These are phyloP conservation scores for Hypseocharis bilobata DNA, from an alignment of 441 rosid species.

Conservation along the genomic window DNA sequence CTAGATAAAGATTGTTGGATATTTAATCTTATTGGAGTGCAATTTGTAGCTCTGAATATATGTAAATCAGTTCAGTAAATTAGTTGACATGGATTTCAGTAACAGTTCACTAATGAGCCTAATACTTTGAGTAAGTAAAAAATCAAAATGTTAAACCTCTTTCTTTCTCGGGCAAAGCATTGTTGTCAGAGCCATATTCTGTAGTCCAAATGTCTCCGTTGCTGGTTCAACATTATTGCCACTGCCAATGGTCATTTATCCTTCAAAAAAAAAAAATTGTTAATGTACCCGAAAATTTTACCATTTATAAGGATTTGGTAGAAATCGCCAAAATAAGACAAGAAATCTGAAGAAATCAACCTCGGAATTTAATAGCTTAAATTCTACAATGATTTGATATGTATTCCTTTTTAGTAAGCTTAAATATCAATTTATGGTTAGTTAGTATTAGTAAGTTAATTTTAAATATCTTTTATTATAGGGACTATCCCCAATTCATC, in stretches of 20 bases:
- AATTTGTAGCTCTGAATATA: too few relatives aligned
- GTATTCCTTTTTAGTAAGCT: neutral
- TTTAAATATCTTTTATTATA: conserved; percentile 60
- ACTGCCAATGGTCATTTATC: neutral
- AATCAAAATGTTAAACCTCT: neutral
- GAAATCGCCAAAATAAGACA: neutral
- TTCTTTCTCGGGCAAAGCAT: neutral
- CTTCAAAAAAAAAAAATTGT: too few relatives aligned
- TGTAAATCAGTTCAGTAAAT: too few relatives aligned
- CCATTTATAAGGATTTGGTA: too few relatives aligned
- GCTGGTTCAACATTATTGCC: neutral
- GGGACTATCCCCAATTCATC: conserved; percentile 84
- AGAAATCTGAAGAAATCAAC: neutral
- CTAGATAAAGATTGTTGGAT: too few relatives aligned
- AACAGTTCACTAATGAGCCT: too few relatives aligned
- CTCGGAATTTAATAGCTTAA: neutral
- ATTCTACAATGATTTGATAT: neutral
- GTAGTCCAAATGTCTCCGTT: neutral
- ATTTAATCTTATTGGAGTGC: too few relatives aligned
- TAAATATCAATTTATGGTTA: conserved; percentile 5
- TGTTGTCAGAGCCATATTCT: neutral
- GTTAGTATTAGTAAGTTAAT: conserved; percentile 23
- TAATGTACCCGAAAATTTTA: too few relatives aligned
- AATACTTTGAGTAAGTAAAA: neutral
- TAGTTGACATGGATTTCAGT: too few relatives aligned